phyloP scores from a whole-genome alignment of 78 protist genomes.

The Andalucia godoyi region DNA sequence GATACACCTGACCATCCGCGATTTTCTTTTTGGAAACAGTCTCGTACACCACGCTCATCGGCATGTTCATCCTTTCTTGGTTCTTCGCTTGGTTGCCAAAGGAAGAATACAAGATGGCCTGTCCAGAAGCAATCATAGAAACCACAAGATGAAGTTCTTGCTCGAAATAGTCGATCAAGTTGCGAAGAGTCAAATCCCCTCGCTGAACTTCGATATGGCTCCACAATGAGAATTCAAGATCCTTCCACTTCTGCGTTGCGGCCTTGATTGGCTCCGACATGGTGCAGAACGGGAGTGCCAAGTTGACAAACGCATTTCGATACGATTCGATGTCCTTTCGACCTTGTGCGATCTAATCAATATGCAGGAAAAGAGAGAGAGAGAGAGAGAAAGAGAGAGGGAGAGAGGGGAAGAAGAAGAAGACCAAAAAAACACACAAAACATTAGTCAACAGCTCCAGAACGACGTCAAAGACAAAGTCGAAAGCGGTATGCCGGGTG shows the following conservation, averaged over 20 bases:
- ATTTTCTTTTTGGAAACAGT: background rate
- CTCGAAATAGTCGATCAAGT: slow-evolving; percentile 23
- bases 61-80: background rate
- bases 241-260: slow-evolving; percentile 18
- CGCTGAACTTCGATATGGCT: slow-evolving; percentile 37
- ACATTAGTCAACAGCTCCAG: no score
- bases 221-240: slow-evolving; percentile 29
- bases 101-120: background rate
- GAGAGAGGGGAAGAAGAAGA: no score
- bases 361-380: no score
- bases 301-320: slow-evolving; percentile 84
- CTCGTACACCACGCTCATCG: background rate
- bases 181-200: slow-evolving; percentile 24
- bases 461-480: no score
- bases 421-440: no score
- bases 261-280: slow-evolving; percentile 88
- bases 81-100: background rate
- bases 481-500: no score
- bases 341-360: background rate
- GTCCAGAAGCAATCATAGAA: background rate
- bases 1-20: background rate
- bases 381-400: no score
- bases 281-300: slow-evolving; percentile 88
- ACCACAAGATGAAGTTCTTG: slow-evolving; percentile 15
- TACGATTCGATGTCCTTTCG: slow-evolving; percentile 48